Evolutionary conservation across 805 yeast genomes (phyloP).

Genomic region (Starmerella roubikii): DNA sequence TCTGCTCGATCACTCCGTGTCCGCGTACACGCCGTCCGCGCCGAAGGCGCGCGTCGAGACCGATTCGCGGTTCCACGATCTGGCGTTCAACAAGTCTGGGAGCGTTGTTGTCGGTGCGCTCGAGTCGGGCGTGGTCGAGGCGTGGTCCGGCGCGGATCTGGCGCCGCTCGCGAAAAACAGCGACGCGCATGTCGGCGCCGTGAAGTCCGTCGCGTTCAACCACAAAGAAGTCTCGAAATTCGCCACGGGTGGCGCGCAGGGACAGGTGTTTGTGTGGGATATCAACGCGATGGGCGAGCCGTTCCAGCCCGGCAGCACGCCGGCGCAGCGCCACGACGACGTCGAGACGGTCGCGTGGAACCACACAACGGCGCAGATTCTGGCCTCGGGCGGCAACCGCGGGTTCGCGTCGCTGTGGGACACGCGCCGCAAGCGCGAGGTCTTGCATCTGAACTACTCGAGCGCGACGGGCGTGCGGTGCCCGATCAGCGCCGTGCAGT

Average conservation of each 20-base stretch:
- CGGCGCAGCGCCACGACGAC: slow-evolving; percentile 62
- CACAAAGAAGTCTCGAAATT: slow-evolving; percentile 56
- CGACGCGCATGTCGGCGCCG: slow-evolving; percentile 39
- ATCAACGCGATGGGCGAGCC: slow-evolving; percentile 41
- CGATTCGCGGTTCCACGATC: slow-evolving; percentile 40
- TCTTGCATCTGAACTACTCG: slow-evolving; percentile 61
- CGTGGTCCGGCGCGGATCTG: slow-evolving; percentile 46
- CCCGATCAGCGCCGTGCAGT: slow-evolving; percentile 66
- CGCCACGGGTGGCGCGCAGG: slow-evolving; percentile 79
- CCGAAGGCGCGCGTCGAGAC: slow-evolving; percentile 17
- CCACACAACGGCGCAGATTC: slow-evolving; percentile 63
- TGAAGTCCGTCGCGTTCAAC: slow-evolving; percentile 63
- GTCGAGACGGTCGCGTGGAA: slow-evolving; percentile 82
- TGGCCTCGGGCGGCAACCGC: slow-evolving; percentile 77
- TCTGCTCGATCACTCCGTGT: slow-evolving; percentile 25
- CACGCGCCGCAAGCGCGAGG: slow-evolving; percentile 73
- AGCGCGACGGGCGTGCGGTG: slow-evolving; percentile 34
- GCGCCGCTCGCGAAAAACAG: slow-evolving; percentile 25
- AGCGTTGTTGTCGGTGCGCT: slow-evolving; percentile 64
- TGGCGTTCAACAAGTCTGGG: slow-evolving; percentile 16
- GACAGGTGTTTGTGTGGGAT: slow-evolving; percentile 89
- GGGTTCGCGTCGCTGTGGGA: slow-evolving; percentile 93
- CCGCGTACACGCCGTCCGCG: slow-evolving; percentile 19
- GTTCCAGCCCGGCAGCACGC: slow-evolving; percentile 58
- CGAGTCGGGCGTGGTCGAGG: slow-evolving; percentile 66